Evolutionary conservation across 139 green algal genomes (phyloP).

Genomic region (Closterium sp.): DNA sequence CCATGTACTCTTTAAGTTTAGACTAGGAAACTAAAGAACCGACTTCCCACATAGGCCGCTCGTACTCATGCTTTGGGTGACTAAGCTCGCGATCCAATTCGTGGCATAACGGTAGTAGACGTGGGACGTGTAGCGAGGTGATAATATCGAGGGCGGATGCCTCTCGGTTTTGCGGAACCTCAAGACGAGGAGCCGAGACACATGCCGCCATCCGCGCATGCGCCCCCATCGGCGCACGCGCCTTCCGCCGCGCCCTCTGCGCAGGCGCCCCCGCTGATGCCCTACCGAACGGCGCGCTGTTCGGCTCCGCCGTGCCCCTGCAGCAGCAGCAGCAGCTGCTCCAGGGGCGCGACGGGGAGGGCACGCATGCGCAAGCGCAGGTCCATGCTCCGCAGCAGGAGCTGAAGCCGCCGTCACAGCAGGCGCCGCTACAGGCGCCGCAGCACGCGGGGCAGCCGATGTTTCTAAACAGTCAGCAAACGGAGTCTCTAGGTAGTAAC

Average conservation of each 20-base stretch:
- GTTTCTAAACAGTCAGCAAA: background rate
- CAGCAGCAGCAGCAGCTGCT: background rate
- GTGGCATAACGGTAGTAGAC: background rate
- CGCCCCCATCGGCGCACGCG: background rate
- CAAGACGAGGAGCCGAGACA: background rate
- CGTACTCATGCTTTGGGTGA: background rate
- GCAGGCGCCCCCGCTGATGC: background rate
- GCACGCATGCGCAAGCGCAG: background rate
- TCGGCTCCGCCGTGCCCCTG: background rate
- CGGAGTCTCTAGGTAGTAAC: background rate
- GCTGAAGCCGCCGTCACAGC: background rate
- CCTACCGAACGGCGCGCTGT: background rate
- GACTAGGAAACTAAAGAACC: background rate
- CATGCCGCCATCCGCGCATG: background rate
- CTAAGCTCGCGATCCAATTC: background rate
- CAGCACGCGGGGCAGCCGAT: background rate
- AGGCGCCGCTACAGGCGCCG: background rate
- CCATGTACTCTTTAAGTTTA: background rate
- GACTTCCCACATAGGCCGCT: background rate
- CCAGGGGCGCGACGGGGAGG: background rate
- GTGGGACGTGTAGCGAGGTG: background rate
- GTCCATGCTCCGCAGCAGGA: background rate
- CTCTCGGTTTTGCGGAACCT: background rate
- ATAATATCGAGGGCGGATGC: background rate
- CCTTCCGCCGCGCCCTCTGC: background rate